phyloP scores from a whole-genome alignment of 2,329 filamentous ascomycete species.

The Fusarium humuli region DNA sequence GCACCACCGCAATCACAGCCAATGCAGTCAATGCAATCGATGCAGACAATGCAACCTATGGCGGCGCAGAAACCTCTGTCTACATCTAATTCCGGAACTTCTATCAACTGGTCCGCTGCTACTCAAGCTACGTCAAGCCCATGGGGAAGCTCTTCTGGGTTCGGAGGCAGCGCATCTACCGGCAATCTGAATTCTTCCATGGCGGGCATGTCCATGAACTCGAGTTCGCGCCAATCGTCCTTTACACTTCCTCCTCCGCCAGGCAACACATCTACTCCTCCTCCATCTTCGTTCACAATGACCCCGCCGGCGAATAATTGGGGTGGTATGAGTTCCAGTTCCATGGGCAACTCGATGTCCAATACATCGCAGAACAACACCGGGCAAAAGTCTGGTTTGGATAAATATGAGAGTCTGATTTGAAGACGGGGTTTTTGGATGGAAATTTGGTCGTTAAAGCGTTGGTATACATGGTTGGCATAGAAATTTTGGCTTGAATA shows the following conservation, averaged over 20 bases:
- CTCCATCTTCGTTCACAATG: constrained; percentile 60
- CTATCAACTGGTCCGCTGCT: constrained; percentile 64
- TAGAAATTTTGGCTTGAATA: constrained; percentile 16
- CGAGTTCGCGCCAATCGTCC: constrained; percentile 57
- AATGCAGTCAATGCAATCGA: constrained; percentile 32
- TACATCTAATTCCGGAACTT: constrained; percentile 47
- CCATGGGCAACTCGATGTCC: constrained; percentile 6
- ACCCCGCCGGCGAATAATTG: constrained; percentile 54
- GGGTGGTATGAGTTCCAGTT: constrained; percentile 34
- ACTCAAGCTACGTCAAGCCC: constrained; percentile 59
- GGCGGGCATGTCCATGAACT: constrained; percentile 61
- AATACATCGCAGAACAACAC: constrained; percentile 38
- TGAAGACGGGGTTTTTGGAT: constrained; percentile 48
- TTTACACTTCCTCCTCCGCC: constrained; percentile 71
- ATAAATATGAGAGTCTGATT: constrained; percentile 76
- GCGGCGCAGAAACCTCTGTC: constrained; percentile 32
- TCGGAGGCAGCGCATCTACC: constrained; percentile 41
- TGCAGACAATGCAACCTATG: constrained; percentile 40
- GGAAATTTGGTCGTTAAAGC: background rate
- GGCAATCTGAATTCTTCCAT: constrained; percentile 57
- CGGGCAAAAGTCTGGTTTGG: constrained; percentile 65
- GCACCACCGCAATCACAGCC: constrained; percentile 32
- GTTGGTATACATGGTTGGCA: constrained; percentile 4
- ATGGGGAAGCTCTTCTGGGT: constrained; percentile 58
- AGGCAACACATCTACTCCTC: constrained; percentile 42